Evolutionary conservation across 2,329 filamentous ascomycete genomes (phyloP), one percentile per base, ranked within the genome.

Genomic region (Bipolaris oryzae): DNA sequence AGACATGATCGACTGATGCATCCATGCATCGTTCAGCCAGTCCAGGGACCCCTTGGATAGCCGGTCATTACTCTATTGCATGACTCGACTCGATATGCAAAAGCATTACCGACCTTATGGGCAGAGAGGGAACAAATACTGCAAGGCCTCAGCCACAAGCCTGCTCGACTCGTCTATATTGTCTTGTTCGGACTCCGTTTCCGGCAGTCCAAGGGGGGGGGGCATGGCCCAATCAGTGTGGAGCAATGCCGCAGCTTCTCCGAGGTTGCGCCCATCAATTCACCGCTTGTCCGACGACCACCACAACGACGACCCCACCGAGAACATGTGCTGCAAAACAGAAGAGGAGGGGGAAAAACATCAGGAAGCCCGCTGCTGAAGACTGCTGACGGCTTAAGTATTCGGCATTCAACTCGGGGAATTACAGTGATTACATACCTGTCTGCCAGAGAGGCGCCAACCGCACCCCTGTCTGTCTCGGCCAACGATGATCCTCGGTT

Each of bases 221-320:
- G 20, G 31, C 25, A 10, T 20, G 44, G 47, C 47, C 67, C 65
- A 69, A 69, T 69, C 57, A 60, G 59, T 56, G 42, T 41, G 45
- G 45, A 54, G 61, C 55, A 68, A 65, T 62, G 60, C 67, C 67
- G 65, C 67, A 62, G 58, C 65, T 68, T 63, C 55, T 56, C 67
- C 67, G 67, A 66, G 49, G 47, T 57, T 53, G 52, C 47, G 57
- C 54, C 44, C 23, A 23, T 25, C 47, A 41, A 38, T 49, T 41
- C 55, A 39, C 35, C 55, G 39, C 45, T n/a, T 47, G 55, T 34
- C 33, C 49, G 34, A 37, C 23, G n/a, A 37, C 18, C 11, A 21
- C 21, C 10, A n/a, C 28, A 11, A 31, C 28, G 28, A 31, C 28
- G 28, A 31, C 2, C 3, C 25, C 9, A 18, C 7, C n/a, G 28